A percentile compares a stretch with the other conserved stretches of the same genome.
Evolutionary conservation across 345 rosid genomes (phyloP).

Genomic region (Eucalyptus virginea): DNA sequence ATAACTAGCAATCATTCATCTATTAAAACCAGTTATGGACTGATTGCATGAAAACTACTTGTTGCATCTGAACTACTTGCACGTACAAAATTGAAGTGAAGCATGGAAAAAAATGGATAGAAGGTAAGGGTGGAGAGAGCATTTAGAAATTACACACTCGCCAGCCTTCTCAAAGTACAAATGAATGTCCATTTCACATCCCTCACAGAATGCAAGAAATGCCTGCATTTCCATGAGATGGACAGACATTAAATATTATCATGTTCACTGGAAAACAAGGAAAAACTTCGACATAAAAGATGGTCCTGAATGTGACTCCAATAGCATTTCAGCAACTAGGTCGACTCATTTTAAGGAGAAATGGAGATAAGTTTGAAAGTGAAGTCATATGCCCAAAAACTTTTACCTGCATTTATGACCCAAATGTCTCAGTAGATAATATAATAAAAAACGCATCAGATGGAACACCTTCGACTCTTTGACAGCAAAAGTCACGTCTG

Average conservation of each 20-base stretch:
- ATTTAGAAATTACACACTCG: conserved; percentile 51
- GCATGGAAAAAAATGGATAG: background rate
- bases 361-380: background rate
- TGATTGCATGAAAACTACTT: background rate
- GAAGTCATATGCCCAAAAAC: background rate
- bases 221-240: conserved; percentile 37
- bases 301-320: background rate
- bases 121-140: background rate
- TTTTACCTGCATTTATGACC: background rate
- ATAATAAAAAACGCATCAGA: background rate
- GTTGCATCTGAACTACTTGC: background rate
- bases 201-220: conserved; percentile 78
- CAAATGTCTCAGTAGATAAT: background rate
- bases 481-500: conserved; percentile 7
- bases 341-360: background rate
- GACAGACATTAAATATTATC: background rate
- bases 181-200: conserved; percentile 85
- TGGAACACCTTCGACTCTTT: conserved; percentile 69
- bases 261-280: background rate
- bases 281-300: background rate
- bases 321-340: background rate
- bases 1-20: background rate
- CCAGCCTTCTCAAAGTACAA: conserved; percentile 76
- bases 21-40: background rate
- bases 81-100: background rate